Conservation (phyloP, 768 basidiomycete genomes). For the Ramaria rubella region DNA sequence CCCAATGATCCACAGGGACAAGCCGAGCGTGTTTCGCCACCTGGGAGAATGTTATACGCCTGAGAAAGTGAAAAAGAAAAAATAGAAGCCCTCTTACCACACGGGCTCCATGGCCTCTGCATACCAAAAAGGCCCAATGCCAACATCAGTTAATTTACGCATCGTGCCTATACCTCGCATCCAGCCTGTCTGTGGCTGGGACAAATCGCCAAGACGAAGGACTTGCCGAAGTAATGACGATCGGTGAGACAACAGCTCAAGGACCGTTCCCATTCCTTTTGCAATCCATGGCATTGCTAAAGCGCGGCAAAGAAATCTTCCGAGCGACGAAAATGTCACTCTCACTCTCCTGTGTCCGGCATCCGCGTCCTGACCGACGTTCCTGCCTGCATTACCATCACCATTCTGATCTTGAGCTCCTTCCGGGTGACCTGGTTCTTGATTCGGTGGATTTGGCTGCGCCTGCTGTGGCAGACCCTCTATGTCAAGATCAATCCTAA, state of each 20-base stretch:
- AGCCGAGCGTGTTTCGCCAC: constrained; percentile 65
- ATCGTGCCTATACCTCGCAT: background rate
- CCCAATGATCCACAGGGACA: constrained; percentile 59
- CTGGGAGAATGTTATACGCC: constrained; percentile 19
- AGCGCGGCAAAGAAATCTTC: constrained; percentile 63
- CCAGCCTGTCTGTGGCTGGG: background rate
- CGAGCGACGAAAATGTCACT: constrained; percentile 53
- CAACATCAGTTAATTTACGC: background rate
- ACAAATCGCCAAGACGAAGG: background rate
- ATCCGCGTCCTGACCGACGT: constrained; percentile 30
- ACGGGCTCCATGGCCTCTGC: constrained; percentile 47
- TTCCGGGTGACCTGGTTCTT: constrained; percentile 30
- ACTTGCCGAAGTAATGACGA: background rate
- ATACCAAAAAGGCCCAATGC: background rate
- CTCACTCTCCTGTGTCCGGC: background rate
- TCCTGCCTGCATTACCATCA: constrained; percentile 29
- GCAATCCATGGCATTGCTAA: constrained; percentile 63
- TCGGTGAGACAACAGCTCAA: constrained; percentile 21
- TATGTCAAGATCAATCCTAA: constrained; percentile 20
- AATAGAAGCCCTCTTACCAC: constrained; percentile 37
- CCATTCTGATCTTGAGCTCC: constrained; percentile 41
- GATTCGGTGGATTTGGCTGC: constrained; percentile 31
- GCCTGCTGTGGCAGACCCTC: constrained; percentile 16
- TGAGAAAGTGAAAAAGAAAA: background rate
- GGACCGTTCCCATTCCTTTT: constrained; percentile 53